Evolutionary conservation across 257 asterid genomes (phyloP).

Genomic region (Capsicum rhomboideum): DNA sequence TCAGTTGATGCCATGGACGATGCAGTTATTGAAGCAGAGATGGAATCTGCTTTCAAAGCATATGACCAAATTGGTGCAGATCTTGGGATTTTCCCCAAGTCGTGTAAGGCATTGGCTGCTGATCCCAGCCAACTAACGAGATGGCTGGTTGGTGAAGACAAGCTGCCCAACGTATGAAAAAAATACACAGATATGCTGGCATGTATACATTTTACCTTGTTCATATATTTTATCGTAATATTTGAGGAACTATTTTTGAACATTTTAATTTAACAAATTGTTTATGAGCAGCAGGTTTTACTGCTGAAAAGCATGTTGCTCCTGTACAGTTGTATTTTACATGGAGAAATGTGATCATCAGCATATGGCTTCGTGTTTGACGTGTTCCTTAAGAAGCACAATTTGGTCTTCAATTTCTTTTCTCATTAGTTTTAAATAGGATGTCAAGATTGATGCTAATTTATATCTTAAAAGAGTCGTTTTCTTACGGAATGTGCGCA

Average conservation of each 20-base stretch:
- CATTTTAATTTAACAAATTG: neutral
- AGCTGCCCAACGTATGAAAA: conserved; percentile 28
- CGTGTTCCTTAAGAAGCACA: neutral
- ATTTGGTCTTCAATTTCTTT: neutral
- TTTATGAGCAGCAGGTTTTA: neutral
- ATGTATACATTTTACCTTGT: neutral
- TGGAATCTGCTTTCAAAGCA: conserved; percentile 60
- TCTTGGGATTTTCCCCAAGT: conserved; percentile 83
- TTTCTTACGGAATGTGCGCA: too few species aligned
- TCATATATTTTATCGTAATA: neutral
- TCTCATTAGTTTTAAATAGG: neutral
- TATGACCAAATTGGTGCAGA: conserved; percentile 46
- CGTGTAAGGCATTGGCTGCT: conserved; percentile 55
- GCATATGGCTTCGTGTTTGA: neutral
- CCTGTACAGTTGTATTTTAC: neutral
- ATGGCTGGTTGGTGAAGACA: conserved; percentile 86
- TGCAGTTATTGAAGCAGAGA: conserved; percentile 52
- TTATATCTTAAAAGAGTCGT: too few species aligned
- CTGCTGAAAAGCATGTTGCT: conserved; percentile 7
- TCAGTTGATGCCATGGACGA: conserved; percentile 51
- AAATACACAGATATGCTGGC: neutral
- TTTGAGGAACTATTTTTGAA: neutral
- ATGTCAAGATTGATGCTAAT: neutral
- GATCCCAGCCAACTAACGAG: conserved; percentile 93
- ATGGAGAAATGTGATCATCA: neutral